Evolutionary conservation across 2,329 filamentous ascomycete genomes (phyloP).

Genomic region (Colletotrichum sp.): DNA sequence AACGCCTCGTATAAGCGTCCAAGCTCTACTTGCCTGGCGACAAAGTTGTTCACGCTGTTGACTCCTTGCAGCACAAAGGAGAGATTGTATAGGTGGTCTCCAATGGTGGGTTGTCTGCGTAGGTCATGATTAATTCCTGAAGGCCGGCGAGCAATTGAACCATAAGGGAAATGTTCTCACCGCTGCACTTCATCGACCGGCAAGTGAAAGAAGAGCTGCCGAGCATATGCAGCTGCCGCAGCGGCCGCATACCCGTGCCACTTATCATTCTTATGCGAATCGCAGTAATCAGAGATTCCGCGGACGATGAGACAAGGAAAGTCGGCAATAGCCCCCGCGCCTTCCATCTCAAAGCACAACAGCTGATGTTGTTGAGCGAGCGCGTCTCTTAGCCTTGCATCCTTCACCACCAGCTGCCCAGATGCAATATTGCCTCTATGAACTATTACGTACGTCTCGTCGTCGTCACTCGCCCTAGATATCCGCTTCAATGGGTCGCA

Average conservation of each 20-base stretch:
- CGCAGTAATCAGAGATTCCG: conserved; percentile 24
- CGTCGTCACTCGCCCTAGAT: conserved; percentile 3
- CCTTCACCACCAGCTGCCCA: conserved; percentile 19
- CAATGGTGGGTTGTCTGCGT: no score
- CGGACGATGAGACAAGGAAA: conserved; percentile 22
- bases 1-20: background rate
- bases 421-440: conserved; percentile 26
- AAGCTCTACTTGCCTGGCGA: background rate
- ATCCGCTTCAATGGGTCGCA: conserved; percentile 12
- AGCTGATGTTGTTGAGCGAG: conserved; percentile 11
- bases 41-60: background rate
- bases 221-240: conserved; percentile 17
- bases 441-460: conserved; percentile 11
- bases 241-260: conserved; percentile 18
- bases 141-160: no score
- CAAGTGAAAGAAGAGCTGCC: conserved; percentile 21
- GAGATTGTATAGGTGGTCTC: background rate
- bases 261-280: conserved; percentile 20
- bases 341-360: conserved; percentile 25
- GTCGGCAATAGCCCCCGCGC: conserved; percentile 15
- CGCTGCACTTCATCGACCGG: background rate
- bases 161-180: background rate
- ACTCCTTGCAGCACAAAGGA: background rate
- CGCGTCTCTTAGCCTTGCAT: conserved; percentile 18
- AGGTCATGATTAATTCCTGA: no score